Conservation (phyloP, 257 asterid genomes). For the Nemophila menziesii region DNA sequence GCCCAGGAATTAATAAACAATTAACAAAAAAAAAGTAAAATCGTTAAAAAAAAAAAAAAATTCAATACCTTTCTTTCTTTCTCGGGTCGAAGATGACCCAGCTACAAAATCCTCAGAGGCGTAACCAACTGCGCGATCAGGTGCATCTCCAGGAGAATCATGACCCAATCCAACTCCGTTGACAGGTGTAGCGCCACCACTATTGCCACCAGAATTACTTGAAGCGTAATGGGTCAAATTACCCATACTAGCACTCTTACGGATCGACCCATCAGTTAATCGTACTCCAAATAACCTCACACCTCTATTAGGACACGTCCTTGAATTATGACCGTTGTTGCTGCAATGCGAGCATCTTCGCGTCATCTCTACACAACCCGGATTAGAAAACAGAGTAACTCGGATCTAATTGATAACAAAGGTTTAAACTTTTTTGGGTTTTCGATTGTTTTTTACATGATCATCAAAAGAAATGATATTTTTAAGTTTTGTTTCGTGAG, state of each 20-base stretch:
- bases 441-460: not conserved
- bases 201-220: slow-evolving; percentile 27
- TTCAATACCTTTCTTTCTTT: slow-evolving; percentile 77
- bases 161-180: slow-evolving; percentile 39
- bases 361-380: slow-evolving; percentile 36
- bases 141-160: slow-evolving; percentile 74
- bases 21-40: not conserved
- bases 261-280: slow-evolving; percentile 94
- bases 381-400: not conserved
- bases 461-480: not conserved
- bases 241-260: slow-evolving; percentile 99
- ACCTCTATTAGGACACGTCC: slow-evolving; percentile 99
- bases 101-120: slow-evolving; percentile 92
- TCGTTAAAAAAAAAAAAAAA: not conserved
- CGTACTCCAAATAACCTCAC: slow-evolving; percentile 96
- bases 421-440: not conserved
- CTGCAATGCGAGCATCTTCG: slow-evolving; percentile 99
- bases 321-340: slow-evolving; percentile 92
- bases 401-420: slow-evolving; percentile 1
- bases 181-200: slow-evolving; percentile 41
- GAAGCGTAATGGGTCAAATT: slow-evolving; percentile 69
- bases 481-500: not conserved
- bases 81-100: slow-evolving; percentile 84
- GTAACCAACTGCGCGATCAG: slow-evolving; percentile 67
- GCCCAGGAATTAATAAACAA: not conserved